Evolutionary conservation across 345 rosid species (phyloP), one percentile per base, ranked within the genome.

Genomic region (Salix suchowensis): DNA sequence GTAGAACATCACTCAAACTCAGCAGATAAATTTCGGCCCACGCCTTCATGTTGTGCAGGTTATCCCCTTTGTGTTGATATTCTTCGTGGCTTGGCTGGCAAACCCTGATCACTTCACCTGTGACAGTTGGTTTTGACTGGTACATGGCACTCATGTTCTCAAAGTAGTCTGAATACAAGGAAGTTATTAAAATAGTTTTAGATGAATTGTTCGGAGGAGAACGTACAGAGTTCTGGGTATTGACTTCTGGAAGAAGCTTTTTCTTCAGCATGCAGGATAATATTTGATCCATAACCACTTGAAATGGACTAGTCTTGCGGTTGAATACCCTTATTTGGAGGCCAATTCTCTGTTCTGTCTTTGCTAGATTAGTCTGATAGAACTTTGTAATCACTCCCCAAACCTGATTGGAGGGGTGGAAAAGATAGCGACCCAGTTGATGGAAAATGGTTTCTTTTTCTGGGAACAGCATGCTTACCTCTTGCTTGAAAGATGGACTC

Each of bases 371-470:
- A 44, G 68, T 67, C 64, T 71, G 48, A 54, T 58, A 80, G 62
- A 70, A 80, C 24, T 75, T 80, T 9, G 82, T 70, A 19, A 80
- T 80, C 32, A 70, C 4, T 21, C 79, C 76, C 82, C 82, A 80
- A 12, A 46, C 79, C 26, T 70, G 48, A 55, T 80, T 80, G 28
- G 82, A 71, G 10, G 82, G 82, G 52, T 65, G 70, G 54, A 80
- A 80, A 54, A 80, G 79, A 65, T 80, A 80, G 3, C 39, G 52
- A 52, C 79, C 62, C 72, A 80, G 50, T 28, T 69, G 75, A 55
- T 75, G 42, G 32, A 80, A 80, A 19, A 80, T 40, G 18, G 79
- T 50, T 1, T 69, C 76, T 60, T 75, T 75, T 3, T 75, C 78
- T 18, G 82, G 82, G 18, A 80, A 75, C 62, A 75, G 12, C 32